Percentiles rank a stretch among this genome's conserved stretches.
phyloP scores from a whole-genome alignment of 1,284 basidiomycete genomes.

The Rhodotorula sp. region DNA sequence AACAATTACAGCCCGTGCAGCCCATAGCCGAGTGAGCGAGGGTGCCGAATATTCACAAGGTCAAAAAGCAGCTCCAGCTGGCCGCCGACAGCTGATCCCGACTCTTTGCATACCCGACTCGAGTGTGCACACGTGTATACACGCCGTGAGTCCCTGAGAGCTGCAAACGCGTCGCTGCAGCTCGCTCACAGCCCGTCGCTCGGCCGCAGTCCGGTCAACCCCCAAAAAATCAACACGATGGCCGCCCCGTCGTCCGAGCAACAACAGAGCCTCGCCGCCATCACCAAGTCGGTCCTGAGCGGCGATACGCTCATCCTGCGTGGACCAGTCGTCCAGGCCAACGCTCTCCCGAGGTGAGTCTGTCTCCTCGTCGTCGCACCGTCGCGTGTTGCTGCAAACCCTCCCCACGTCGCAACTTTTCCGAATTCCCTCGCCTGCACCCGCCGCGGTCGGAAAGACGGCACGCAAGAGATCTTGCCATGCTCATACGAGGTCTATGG shows the following conservation, averaged over 20 bases:
- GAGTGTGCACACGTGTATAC: too few species aligned
- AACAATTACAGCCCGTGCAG: not conserved
- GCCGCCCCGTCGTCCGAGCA: not conserved
- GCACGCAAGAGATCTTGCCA: too few species aligned
- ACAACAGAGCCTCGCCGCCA: constrained; percentile 4
- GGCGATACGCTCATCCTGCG: constrained; percentile 33
- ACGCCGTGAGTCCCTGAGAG: too few species aligned
- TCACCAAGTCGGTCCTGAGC: constrained; percentile 10
- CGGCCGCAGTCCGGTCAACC: not conserved
- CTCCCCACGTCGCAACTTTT: not conserved
- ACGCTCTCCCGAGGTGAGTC: constrained; percentile 23
- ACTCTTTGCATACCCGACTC: too few species aligned
- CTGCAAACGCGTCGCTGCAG: too few species aligned
- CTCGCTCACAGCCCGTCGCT: not conserved
- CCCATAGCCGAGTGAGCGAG: too few species aligned
- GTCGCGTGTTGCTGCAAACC: not conserved
- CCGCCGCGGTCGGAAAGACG: too few species aligned
- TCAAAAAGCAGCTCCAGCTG: too few species aligned
- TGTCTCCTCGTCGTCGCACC: not conserved
- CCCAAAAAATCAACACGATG: too few species aligned
- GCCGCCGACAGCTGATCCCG: too few species aligned
- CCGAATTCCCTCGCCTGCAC: too few species aligned
- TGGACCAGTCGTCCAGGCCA: constrained; percentile 24
- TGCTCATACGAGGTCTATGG: too few species aligned
- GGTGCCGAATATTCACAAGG: not conserved